Base-by-base conservation (phyloP, 257 asterid genomes). In the Nicotiana sylvestris region DNA sequence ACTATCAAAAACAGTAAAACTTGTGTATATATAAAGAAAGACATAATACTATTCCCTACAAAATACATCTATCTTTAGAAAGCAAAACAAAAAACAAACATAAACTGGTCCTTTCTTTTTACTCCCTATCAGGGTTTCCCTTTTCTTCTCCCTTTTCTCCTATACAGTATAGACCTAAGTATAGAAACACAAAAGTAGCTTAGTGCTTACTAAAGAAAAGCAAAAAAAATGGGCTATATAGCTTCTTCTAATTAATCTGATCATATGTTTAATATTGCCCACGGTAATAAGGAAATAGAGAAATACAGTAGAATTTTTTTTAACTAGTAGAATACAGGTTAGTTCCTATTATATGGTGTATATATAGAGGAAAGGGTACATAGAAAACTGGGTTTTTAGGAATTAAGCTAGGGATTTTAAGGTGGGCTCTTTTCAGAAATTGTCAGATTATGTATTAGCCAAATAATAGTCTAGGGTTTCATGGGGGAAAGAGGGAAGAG, bases 1-100 rank as follows among this genome's bases (percentile, higher is more conserved):
- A 86, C 86, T 82, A 86, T 82, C 68, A 82, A 79, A 76, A 81
- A 72, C 84, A 84, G 88, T 82, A 83, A 70, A 69, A 83, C 80
- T 18, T 49, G 51, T 56, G 85, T 77, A 68, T 83, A 35, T 35
- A 65, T 84, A 58, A 77, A 78, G 84, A 81, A 57, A 85, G 84
- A 80, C 43, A 79, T 82, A 86, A 9, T 53, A 76, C 80, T 27
- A 51, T 76, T 72, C 80, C 80, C 43, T 76, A 76, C 76, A 37
- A 51, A 72, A 79, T 79, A 65, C 76, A 79, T 62, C 69, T 67
- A 67, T 69, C 68, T 46, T 67, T 61, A 68, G 77, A 69, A 80
- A 81, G 64, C 10, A 57, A 64, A 78, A 64, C 68, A 6, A 81
- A 3, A 81, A 81, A 4, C 62, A 74, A 74, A 76, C 46, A 76